Evolutionary conservation across 1,284 basidiomycete species (phyloP).

Genomic region (Ganoderma multipileum): DNA sequence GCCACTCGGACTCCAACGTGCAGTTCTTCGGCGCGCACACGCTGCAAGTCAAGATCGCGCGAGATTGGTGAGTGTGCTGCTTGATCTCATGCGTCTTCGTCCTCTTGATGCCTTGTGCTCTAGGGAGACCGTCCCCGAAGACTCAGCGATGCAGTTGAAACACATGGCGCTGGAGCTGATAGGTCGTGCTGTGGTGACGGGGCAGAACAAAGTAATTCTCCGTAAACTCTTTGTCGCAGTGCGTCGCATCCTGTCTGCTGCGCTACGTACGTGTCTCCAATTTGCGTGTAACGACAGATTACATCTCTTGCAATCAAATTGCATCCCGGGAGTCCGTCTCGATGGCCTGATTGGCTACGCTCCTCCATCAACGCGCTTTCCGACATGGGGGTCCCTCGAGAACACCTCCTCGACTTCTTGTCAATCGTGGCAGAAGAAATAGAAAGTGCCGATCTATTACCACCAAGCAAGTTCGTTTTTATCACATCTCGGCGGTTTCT

Average conservation of each 20-base stretch:
- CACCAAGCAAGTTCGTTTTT: conserved; percentile 70
- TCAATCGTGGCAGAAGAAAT: conserved; percentile 88
- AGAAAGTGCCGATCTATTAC: conserved; percentile 73
- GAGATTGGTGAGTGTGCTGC: conserved; percentile 76
- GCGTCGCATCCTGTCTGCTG: conserved; percentile 41
- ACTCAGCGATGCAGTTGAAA: conserved; percentile 58
- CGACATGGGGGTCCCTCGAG: conserved; percentile 57
- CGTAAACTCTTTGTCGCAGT: conserved; percentile 89
- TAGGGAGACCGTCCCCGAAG: conserved; percentile 69
- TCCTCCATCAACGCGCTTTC: conserved; percentile 65
- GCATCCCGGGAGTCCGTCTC: conserved; percentile 57
- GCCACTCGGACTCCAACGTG: conserved; percentile 77
- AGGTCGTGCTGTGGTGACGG: conserved; percentile 58
- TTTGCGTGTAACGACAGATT: conserved; percentile 50
- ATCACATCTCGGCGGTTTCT: background rate
- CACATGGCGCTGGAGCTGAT: conserved; percentile 72
- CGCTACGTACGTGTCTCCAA: conserved; percentile 10
- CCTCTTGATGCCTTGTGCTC: background rate
- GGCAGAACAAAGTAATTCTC: conserved; percentile 72
- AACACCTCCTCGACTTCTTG: conserved; percentile 77
- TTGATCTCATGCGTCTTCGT: background rate
- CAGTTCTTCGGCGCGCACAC: conserved; percentile 94
- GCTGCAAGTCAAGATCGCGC: conserved; percentile 87
- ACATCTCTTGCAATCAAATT: conserved; percentile 81
- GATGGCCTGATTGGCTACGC: conserved; percentile 79